Percentiles rank a stretch among this genome's conserved stretches.
Evolutionary conservation across 2,329 filamentous ascomycete species (phyloP).

Genomic region (Drechslerella dactyloides): DNA sequence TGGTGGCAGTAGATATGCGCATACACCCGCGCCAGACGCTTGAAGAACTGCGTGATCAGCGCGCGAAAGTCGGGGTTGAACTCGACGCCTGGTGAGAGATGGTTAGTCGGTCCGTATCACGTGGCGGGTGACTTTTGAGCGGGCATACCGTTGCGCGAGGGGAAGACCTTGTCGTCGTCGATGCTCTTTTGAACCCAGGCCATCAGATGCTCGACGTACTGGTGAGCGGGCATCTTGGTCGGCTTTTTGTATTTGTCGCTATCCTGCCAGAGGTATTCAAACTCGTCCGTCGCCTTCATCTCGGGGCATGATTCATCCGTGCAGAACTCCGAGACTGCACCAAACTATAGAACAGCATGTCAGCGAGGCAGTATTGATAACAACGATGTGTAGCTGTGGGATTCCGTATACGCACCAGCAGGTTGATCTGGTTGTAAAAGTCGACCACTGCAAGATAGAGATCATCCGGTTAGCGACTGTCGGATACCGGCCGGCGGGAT

Average conservation of each 20-base stretch:
- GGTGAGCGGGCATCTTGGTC: conserved; percentile 96
- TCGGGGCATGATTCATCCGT: conserved; percentile 95
- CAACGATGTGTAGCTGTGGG: no score
- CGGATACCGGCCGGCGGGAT: conserved; percentile 1
- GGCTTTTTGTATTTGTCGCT: conserved; percentile 90
- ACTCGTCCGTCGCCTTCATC: conserved; percentile 99
- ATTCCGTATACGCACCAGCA: conserved; percentile 65
- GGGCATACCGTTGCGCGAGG: conserved; percentile 79
- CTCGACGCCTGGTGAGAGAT: conserved; percentile 71
- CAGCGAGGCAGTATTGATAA: neutral
- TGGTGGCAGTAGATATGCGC: conserved; percentile 99
- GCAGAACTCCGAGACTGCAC: conserved; percentile 98
- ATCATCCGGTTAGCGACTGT: neutral
- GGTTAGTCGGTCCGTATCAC: neutral
- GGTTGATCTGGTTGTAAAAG: conserved; percentile 99
- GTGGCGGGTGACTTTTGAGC: neutral
- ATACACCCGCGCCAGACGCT: conserved; percentile 97
- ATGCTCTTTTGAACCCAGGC: conserved; percentile 94
- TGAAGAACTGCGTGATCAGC: conserved; percentile 94
- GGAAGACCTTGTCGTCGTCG: conserved; percentile 92
- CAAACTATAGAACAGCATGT: conserved; percentile 64
- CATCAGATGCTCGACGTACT: conserved; percentile 98
- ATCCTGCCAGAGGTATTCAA: conserved; percentile 99
- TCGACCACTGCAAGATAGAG: conserved; percentile 76
- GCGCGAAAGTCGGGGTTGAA: conserved; percentile 92